Percentiles rank a stretch among this genome's conserved stretches.
phyloP scores from a whole-genome alignment of 1,284 basidiomycete genomes.

The Apiotrichum brassicae region DNA sequence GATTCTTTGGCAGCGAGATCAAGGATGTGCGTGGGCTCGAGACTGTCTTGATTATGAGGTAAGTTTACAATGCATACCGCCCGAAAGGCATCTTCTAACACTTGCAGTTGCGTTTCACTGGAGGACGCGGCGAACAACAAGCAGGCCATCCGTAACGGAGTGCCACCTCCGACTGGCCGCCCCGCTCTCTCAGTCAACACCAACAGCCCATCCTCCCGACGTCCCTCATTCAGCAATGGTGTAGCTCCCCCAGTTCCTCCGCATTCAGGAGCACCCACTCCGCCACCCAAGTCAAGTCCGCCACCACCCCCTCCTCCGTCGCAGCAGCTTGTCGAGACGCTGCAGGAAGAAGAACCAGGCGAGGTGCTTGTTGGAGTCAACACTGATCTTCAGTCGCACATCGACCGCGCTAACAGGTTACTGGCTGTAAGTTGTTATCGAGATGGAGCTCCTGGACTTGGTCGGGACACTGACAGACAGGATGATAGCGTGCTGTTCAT shows the following conservation, averaged over 20 bases:
- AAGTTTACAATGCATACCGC: neutral
- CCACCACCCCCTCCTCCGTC: neutral
- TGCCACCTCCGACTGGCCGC: too few relatives aligned
- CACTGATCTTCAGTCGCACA: constrained; percentile 30
- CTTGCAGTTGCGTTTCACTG: constrained; percentile 16
- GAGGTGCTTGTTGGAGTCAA: constrained; percentile 39
- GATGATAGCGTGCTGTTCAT: constrained; percentile 39
- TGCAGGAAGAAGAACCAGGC: constrained; percentile 36
- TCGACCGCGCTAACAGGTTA: constrained; percentile 30
- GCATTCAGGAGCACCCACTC: neutral
- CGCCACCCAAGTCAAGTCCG: neutral
- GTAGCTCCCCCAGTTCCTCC: neutral
- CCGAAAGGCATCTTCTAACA: neutral
- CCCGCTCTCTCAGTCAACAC: neutral
- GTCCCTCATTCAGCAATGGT: neutral
- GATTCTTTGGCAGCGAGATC: constrained; percentile 39
- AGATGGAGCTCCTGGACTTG: too few relatives aligned
- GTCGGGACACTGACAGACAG: constrained; percentile 13
- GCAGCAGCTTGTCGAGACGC: neutral
- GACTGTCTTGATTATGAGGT: constrained; percentile 36
- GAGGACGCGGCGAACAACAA: constrained; percentile 24
- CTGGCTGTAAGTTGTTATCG: constrained; percentile 8
- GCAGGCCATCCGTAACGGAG: neutral
- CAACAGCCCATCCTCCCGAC: neutral
- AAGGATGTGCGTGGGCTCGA: constrained; percentile 42